phyloP scores from a whole-genome alignment of 2,329 filamentous ascomycete genomes.

The Sclerotinia spermophila region DNA sequence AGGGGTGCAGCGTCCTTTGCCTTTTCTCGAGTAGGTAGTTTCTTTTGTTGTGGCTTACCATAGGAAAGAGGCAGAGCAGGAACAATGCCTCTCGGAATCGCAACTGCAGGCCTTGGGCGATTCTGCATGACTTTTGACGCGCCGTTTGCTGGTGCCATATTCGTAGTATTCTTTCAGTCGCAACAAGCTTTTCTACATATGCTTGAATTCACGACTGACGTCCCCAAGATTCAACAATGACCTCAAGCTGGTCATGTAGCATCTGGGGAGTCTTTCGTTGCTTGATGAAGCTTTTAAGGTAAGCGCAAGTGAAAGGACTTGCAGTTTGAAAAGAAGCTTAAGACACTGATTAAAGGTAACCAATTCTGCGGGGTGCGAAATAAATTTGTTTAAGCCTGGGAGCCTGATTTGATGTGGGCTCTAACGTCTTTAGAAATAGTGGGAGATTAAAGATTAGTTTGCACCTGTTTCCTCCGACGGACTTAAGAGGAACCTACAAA shows the following conservation, averaged over 20 bases:
- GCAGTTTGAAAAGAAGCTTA: conserved; percentile 19
- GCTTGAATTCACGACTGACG: conserved; percentile 30
- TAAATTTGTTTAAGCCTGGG: conserved; percentile 13
- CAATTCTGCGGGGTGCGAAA: conserved; percentile 17
- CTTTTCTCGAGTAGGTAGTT: conserved; percentile 28
- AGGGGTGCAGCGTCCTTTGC: conserved; percentile 24
- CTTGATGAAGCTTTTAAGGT: conserved; percentile 5
- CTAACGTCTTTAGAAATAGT: conserved; percentile 1
- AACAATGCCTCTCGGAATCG: conserved; percentile 30
- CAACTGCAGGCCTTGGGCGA: conserved; percentile 30
- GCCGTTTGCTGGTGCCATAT: conserved; percentile 33
- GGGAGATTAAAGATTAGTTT: background rate
- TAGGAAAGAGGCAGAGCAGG: conserved; percentile 38
- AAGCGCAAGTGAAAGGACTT: conserved; percentile 18
- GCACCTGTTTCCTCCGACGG: conserved; percentile 8
- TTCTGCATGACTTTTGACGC: conserved; percentile 35
- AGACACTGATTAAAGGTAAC: conserved; percentile 5
- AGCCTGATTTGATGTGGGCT: background rate
- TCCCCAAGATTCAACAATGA: conserved; percentile 40
- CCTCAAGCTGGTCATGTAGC: conserved; percentile 24
- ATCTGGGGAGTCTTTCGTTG: conserved; percentile 20
- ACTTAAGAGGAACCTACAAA: background rate
- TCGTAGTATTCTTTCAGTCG: conserved; percentile 17
- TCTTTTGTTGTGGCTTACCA: conserved; percentile 35
- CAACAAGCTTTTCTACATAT: conserved; percentile 17